Base-by-base conservation (phyloP, 2,329 filamentous ascomycete genomes). In the Monilinia polystroma region DNA sequence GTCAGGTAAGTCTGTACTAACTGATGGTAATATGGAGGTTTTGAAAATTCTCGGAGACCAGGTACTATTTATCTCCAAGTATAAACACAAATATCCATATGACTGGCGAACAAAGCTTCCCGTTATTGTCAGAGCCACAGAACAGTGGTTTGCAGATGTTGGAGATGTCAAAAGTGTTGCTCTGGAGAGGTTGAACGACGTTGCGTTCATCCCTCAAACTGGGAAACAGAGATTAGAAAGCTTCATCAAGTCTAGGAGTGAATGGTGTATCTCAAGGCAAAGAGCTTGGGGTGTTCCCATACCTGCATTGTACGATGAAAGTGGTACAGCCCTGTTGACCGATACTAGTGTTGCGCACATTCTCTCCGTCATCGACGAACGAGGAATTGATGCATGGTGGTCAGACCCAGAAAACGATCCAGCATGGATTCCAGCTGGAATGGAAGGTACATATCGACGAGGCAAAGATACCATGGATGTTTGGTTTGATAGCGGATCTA, bases 241-340 rank as follows among this genome's bases (percentile, higher is more conserved):
- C 76, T 99, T 98, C 74, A 83, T 99, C 41, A 88, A 89, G 74
- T 91, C 91, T 29, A 87, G 95, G 62, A 96, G 87, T 73, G 94
- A 99, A 77, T 99, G 95, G 95, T 99, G 95, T 76, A 97, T 99
- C 72, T 99, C 95, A 6, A 87, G 95, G 56, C 95, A 99, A 78
- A 88, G 95, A 60, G 90, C 92, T 16, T 99, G 95, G 95, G 95
- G 95, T 71, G 92, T 99, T 6, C 95, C 95, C 0, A 99, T 99
- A 66, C 95, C 95, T 18, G 93, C 92, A 0, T 80, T 99, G 0
- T 97, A 96, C 76, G 85, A 91, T 71, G 82, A 85, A 16, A 84
- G 83, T 4, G 90, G 90, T 5, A 85, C 90, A 64, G 90, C 92
- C 2, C 81, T 95, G n/a, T 87, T 97, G 78, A 92, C 88, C 0